Base-by-base conservation (phyloP, 306 rosid genomes). In the Citrullus mucosospermus region DNA sequence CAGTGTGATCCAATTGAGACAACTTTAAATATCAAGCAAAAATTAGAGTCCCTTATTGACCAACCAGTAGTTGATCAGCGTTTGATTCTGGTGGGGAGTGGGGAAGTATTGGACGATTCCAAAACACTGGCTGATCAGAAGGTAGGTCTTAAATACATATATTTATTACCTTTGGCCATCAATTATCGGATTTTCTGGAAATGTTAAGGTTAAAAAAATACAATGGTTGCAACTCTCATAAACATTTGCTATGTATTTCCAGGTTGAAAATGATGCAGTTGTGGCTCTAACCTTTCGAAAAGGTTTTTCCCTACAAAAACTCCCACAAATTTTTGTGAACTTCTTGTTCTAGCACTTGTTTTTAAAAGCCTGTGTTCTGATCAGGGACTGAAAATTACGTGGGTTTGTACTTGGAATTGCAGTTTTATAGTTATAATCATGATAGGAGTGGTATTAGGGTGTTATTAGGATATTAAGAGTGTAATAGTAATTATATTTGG, bases 241-340 rank as follows among this genome's bases (percentile, higher is more conserved):
- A 71, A 48, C 17, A 13, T 48, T 73, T 20, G 20, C 65, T n/a
- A 72, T 46, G 76, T 39, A 43, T 46, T 38, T 84, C 66, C 95
- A 94, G 97, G 94, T 94, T 77, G 98, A 92, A 84, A 94, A 91
- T 71, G 97, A 94, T 78, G 88, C 89, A 18, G 90, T 92, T 73
- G 91, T 94, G 78, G 97, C 97, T 48, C 86, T 94, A 84, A 86
- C 98, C 65, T 83, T 92, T 83, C 86, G 89, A 88, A 92, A 92
- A 89, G 98, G 97, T 89, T 68, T 32, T 65, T 12, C 4, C 39
- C 79, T 48, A 22, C 51, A 53, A 58, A 13, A 58, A 13, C 17
- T 36, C 71, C 54, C 75, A 14, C 43, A 22, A n/a, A 11, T 2
- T 32, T 51, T 75, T 75, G 22, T 30, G 11, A 13, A 51, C 59